Percentiles rank a stretch among this genome's conserved stretches.
phyloP scores from a whole-genome alignment of 2,329 filamentous ascomycete genomes.

The Colletotrichum graminicola region DNA sequence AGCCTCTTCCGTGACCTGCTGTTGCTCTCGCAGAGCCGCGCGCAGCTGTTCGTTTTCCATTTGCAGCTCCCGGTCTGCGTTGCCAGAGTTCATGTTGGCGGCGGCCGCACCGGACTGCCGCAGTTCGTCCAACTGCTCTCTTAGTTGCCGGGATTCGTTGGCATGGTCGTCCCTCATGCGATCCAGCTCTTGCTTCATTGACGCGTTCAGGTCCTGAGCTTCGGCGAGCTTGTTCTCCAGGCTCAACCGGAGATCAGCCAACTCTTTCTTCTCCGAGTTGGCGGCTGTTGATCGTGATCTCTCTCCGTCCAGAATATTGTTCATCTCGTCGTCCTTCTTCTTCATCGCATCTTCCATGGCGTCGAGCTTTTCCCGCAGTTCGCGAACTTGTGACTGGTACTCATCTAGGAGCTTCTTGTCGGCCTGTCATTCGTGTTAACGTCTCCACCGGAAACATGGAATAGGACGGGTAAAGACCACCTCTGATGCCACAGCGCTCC shows the following conservation, averaged over 20 bases:
- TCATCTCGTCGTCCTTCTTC: constrained; percentile 79
- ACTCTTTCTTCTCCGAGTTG: constrained; percentile 77
- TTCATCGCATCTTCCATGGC: constrained; percentile 77
- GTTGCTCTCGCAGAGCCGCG: constrained; percentile 76
- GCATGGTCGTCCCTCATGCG: constrained; percentile 77
- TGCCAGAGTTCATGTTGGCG: constrained; percentile 45
- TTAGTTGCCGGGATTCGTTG: constrained; percentile 71
- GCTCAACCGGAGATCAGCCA: constrained; percentile 72
- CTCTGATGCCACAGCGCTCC: constrained; percentile 54
- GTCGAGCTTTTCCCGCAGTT: constrained; percentile 80
- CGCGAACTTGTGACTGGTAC: constrained; percentile 82
- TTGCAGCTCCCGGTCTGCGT: constrained; percentile 67
- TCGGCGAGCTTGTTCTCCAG: constrained; percentile 81
- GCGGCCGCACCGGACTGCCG: constrained; percentile 50
- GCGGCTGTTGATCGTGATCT: constrained; percentile 64
- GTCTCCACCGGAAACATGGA: constrained; percentile 39
- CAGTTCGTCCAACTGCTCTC: constrained; percentile 71
- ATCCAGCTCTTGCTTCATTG: constrained; percentile 83
- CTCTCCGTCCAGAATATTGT: constrained; percentile 69
- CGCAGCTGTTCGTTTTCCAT: constrained; percentile 78
- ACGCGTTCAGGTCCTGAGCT: constrained; percentile 82
- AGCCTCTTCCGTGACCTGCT: constrained; percentile 87
- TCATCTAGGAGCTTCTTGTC: constrained; percentile 82
- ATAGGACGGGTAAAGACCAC: constrained; percentile 46
- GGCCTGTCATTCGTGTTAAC: constrained; percentile 54